Conservation (phyloP, 306 rosid genomes). For the Malus domestica region DNA sequence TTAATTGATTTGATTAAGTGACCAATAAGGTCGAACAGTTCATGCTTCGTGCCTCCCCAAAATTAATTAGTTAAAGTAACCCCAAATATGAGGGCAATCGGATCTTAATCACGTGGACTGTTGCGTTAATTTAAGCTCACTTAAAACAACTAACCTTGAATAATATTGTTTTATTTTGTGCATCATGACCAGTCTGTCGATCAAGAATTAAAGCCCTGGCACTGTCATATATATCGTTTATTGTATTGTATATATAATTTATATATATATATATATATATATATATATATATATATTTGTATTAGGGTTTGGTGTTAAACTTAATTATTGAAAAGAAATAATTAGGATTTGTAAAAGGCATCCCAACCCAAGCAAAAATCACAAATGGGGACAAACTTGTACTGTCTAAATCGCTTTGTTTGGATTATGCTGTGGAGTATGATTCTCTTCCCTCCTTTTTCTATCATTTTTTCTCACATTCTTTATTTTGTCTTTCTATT, state of each 20-base stretch:
- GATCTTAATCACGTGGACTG: constrained; percentile 33
- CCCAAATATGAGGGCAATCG: not conserved
- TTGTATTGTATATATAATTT: not conserved
- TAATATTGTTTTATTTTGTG: not conserved
- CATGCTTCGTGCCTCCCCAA: not conserved
- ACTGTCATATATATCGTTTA: not conserved
- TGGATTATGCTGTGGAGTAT: constrained; percentile 8
- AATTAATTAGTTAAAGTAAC: not conserved
- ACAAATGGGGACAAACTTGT: constrained; percentile 9
- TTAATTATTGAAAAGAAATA: not conserved
- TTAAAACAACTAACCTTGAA: constrained; percentile 6
- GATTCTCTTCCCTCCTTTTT: too few species aligned
- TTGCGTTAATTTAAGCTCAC: constrained; percentile 1
- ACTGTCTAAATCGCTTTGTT: constrained; percentile 9
- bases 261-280: not conserved
- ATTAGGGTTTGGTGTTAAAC: not conserved
- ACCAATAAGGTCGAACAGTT: not conserved
- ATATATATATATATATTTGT: not conserved
- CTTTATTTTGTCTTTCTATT: too few species aligned
- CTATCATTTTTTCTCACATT: too few species aligned
- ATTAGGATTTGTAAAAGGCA: constrained; percentile 2
- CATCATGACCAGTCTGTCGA: not conserved
- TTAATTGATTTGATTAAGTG: not conserved
- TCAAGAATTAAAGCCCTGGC: not conserved
- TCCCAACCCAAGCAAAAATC: constrained; percentile 6